Percentiles rank a stretch among this genome's conserved stretches.
phyloP scores from a whole-genome alignment of 2,329 filamentous ascomycete species.

The Cladosporium phlei region DNA sequence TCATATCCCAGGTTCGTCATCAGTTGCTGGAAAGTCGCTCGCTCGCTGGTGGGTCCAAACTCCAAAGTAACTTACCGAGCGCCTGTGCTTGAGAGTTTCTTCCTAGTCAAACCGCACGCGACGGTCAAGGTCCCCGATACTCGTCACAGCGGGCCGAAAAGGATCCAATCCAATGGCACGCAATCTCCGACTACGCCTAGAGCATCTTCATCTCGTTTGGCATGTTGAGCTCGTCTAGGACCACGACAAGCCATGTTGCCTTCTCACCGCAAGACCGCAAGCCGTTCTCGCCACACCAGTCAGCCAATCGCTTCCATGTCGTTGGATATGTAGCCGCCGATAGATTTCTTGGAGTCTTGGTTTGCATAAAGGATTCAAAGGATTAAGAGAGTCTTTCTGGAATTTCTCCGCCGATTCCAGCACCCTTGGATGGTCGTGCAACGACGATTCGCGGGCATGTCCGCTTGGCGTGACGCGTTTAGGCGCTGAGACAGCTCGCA shows the following conservation, averaged over 20 bases:
- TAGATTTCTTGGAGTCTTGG: background rate
- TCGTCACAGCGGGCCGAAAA: conserved; percentile 8
- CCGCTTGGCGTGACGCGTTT: conserved; percentile 3
- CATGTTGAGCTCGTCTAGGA: background rate
- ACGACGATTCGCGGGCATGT: background rate
- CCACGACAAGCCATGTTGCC: too few species aligned
- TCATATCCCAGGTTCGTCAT: too few species aligned
- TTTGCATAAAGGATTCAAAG: too few species aligned
- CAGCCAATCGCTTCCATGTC: too few species aligned
- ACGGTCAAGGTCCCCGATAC: conserved; percentile 3
- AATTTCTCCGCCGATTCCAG: background rate
- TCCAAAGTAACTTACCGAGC: background rate
- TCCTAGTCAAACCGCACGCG: background rate
- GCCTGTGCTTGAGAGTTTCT: background rate
- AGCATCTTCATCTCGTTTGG: background rate
- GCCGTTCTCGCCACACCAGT: too few species aligned
- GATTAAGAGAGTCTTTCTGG: too few species aligned
- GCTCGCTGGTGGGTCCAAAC: background rate
- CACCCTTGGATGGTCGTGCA: background rate
- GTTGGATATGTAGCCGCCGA: background rate
- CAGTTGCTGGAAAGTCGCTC: too few species aligned
- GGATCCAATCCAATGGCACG: background rate
- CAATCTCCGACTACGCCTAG: background rate
- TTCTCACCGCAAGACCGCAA: too few species aligned
- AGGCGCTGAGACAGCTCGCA: background rate